Conservation (phyloP, 108 stramenopile species). For the Nitzschia putrida region DNA sequence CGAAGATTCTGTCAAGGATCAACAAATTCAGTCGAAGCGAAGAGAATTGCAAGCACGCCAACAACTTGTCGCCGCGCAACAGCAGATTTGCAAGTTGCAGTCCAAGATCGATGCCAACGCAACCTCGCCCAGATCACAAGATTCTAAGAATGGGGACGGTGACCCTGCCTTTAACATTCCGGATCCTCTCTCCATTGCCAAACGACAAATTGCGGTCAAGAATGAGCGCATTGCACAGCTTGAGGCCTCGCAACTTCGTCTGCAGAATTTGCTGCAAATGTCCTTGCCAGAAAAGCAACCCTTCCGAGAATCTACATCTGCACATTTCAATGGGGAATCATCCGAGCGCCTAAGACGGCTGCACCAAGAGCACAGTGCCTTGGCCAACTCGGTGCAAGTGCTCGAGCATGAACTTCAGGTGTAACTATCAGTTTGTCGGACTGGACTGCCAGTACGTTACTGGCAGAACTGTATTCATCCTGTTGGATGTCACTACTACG, state of each 20-base stretch:
- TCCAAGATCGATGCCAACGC: background rate
- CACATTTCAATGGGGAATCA: background rate
- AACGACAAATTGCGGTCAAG: background rate
- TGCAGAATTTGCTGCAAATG: conserved; percentile 12
- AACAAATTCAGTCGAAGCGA: background rate
- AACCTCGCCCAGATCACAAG: background rate
- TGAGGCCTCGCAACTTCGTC: conserved; percentile 10
- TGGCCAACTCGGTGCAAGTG: conserved; percentile 2
- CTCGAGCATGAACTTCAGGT: too few species aligned
- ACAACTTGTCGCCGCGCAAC: background rate
- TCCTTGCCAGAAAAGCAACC: conserved; percentile 5
- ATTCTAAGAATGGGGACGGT: background rate
- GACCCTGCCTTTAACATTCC: background rate
- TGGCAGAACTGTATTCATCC: too few species aligned
- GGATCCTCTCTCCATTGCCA: background rate
- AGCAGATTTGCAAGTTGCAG: conserved; percentile 6
- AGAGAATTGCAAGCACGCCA: background rate
- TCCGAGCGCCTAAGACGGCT: conserved; percentile 2
- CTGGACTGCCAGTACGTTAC: too few species aligned
- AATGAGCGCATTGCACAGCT: conserved; percentile 14
- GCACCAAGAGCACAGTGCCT: background rate
- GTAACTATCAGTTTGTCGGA: too few species aligned
- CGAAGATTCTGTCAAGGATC: background rate
- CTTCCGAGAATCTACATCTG: conserved; percentile 2
- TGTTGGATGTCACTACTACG: too few species aligned